These are phyloP conservation scores for Inosperma sp. DNA, from an alignment of 768 basidiomycete species.

Conservation along the genomic window DNA sequence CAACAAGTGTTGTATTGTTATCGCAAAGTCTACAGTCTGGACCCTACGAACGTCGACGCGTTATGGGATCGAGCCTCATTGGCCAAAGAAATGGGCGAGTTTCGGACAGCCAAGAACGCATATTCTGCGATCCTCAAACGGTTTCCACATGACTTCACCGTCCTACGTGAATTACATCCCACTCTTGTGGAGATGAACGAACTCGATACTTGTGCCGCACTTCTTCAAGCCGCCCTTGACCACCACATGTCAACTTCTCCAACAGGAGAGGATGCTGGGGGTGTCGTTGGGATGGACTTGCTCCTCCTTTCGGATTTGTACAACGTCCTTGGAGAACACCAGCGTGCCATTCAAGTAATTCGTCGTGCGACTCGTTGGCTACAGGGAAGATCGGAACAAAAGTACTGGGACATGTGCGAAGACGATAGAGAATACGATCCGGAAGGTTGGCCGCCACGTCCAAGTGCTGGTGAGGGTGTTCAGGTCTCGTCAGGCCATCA, in stretches of 20 bases:
- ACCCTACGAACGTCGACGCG: constrained; percentile 77
- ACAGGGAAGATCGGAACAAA: constrained; percentile 71
- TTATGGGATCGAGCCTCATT: constrained; percentile 86
- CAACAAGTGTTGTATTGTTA: constrained; percentile 92
- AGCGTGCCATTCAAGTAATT: constrained; percentile 63
- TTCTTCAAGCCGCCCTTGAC: constrained; percentile 72
- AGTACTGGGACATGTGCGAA: constrained; percentile 73
- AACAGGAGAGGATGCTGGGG: constrained; percentile 32
- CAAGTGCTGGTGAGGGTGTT: constrained; percentile 34
- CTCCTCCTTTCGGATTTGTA: constrained; percentile 82
- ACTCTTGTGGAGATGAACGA: no score
- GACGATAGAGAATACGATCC: constrained; percentile 91
- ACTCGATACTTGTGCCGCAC: constrained; percentile 51
- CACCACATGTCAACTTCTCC: constrained; percentile 55
- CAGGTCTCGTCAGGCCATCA: constrained; percentile 47
- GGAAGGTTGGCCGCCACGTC: constrained; percentile 25
- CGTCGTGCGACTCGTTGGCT: constrained; percentile 83
- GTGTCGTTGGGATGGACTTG: constrained; percentile 58
- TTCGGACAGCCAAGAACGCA: constrained; percentile 56
- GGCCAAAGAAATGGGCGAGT: constrained; percentile 68
- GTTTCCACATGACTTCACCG: constrained; percentile 72
- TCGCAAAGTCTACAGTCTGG: constrained; percentile 70
- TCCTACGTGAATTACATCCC: no score
- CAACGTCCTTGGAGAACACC: constrained; percentile 64
- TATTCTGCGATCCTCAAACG: constrained; percentile 70